A percentile compares a stretch with the other conserved stretches of the same genome.
phyloP scores from a whole-genome alignment of 345 rosid species.

The Brassica napus region Da-Ae NC_063438.1:4706001-4706500 shows the following conservation, averaged over 20 bases:
- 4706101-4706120: constrained; percentile 74
- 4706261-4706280: constrained; percentile 77
- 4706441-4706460: constrained; percentile 73
- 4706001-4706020: constrained; percentile 86
- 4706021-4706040: constrained; percentile 69
- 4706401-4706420: constrained; percentile 57
- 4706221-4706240: constrained; percentile 80
- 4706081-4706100: constrained; percentile 69
- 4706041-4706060: constrained; percentile 67
- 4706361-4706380: constrained; percentile 71
- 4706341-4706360: constrained; percentile 77
- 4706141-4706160: constrained; percentile 86
- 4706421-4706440: constrained; percentile 59
- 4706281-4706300: constrained; percentile 78
- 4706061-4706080: constrained; percentile 76
- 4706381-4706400: constrained; percentile 62
- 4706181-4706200: constrained; percentile 79
- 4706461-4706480: constrained; percentile 75
- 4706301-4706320: constrained; percentile 76
- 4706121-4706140: constrained; percentile 85
- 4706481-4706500: constrained; percentile 75
- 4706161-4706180: constrained; percentile 83
- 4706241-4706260: constrained; percentile 83
- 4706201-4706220: constrained; percentile 80
- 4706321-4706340: constrained; percentile 73